These are phyloP conservation scores for Diaporthe citri DNA, from an alignment of 2,329 filamentous ascomycete genomes.

Conservation along the genomic window DNA sequence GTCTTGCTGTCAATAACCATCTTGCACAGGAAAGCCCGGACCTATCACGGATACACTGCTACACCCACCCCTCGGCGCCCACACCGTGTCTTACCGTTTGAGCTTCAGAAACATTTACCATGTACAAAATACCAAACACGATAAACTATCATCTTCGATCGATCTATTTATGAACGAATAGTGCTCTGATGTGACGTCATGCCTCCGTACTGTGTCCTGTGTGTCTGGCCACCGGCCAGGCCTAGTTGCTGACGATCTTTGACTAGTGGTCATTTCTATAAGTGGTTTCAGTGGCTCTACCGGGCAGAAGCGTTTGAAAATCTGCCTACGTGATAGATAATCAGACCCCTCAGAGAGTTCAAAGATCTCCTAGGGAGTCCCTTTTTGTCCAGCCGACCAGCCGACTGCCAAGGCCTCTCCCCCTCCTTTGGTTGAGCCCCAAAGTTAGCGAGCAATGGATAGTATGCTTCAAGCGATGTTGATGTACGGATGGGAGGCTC, in stretches of 20 bases:
- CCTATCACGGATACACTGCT: background rate
- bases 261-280: background rate
- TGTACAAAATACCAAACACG: background rate
- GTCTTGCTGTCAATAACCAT: background rate
- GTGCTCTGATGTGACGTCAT: background rate
- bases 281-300: background rate
- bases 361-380: background rate
- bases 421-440: background rate
- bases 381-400: background rate
- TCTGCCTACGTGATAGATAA: background rate
- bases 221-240: constrained; percentile 1
- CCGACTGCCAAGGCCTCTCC: background rate
- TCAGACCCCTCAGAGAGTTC: no score
- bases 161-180: background rate
- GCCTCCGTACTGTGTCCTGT: background rate
- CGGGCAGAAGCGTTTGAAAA: background rate
- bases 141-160: background rate
- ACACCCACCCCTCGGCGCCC: background rate
- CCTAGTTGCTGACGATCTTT: constrained; percentile 12
- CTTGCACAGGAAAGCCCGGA: no score
- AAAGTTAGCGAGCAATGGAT: background rate
- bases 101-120: background rate
- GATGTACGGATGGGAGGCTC: background rate
- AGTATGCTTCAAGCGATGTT: background rate
- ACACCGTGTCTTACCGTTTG: background rate